phyloP scores from a whole-genome alignment of 495 filamentous ascomycete species.

The Podospora fimiseda region DNA sequence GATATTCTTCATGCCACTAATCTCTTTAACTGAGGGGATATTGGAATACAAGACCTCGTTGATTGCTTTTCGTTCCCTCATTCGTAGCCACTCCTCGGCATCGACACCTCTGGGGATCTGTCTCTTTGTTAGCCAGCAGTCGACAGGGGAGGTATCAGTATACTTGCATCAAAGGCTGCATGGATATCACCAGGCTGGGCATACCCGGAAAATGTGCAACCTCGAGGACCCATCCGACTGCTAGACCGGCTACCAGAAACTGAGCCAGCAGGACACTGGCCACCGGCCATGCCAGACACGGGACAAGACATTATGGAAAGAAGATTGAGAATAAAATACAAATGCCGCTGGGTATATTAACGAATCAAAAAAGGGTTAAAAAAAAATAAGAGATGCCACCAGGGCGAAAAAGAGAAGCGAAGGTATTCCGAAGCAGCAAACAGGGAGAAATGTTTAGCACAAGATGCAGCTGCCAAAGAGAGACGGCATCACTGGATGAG shows the following conservation, averaged over 20 bases:
- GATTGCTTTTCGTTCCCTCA: constrained; percentile 35
- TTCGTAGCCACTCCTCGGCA: constrained; percentile 29
- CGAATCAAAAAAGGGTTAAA: not conserved
- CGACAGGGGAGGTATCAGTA: not conserved
- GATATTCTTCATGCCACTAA: constrained; percentile 31
- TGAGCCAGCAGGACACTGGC: constrained; percentile 22
- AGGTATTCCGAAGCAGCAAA: too few species aligned
- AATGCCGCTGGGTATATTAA: not conserved
- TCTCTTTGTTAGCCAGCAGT: constrained; percentile 5
- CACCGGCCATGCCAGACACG: constrained; percentile 22
- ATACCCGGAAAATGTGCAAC: constrained; percentile 31
- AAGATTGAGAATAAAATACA: too few species aligned
- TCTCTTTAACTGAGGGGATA: constrained; percentile 25
- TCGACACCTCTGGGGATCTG: constrained; percentile 32
- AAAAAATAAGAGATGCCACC: constrained; percentile 1
- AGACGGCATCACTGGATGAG: not conserved
- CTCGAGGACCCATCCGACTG: constrained; percentile 29
- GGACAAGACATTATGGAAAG: constrained; percentile 21
- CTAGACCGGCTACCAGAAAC: constrained; percentile 18
- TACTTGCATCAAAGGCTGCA: constrained; percentile 34
- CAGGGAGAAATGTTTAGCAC: too few species aligned
- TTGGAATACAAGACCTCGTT: constrained; percentile 32
- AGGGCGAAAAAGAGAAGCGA: constrained; percentile 6
- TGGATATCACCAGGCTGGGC: constrained; percentile 30
- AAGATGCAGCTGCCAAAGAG: not conserved